Evolutionary conservation across 495 filamentous ascomycete genomes (phyloP), one percentile per base, ranked within the genome.

Genomic region (Aspergillus hancockii): DNA sequence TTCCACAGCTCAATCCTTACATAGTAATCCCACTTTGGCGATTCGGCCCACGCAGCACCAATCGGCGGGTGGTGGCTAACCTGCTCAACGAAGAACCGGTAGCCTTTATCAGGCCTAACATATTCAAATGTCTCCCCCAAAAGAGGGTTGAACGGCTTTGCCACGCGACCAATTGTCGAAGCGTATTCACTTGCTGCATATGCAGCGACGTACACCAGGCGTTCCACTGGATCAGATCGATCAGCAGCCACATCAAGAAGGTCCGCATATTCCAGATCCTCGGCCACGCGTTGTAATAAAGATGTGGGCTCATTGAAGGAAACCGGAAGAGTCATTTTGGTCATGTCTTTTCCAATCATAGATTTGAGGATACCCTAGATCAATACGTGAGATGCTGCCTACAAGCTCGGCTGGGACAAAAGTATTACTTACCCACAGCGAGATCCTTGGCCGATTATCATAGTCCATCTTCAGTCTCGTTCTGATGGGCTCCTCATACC

Each of bases 321-420:
- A 6, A 98, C 94, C 0, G 94, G 94, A 5, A 98, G 81, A 3
- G 94, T 98, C 94, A 98, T 98, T 77, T 92, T 97, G 19, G 94
- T 98, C 94, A 98, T 98, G 70, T 98, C 94, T 71, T 98, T 98
- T 56, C 94, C 94, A 66, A 98, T 96, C 94, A 98, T 98, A 41
- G 94, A 98, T 79, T 98, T 98, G 50, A 98, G 75, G 61, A 98
- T 97, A 57, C 89, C 88, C 93, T 98, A 60, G 34, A 54, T n/a
- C 12, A 51, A 54, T 21, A 18, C 40, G 31, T 59, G 79, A 59
- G 76, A 75, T 12, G 51, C 25, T 57, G 19, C 60, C 43, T 47
- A 10, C 38, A 9, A 46, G 3, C 12, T 22, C 18, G 45, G n/a
- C n/a, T 36, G 32, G 1, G 4, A 4, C 40, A 18, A 8, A 36